These are phyloP conservation scores for Fusarium mexicanum DNA, from an alignment of 2,329 filamentous ascomycete species.

Conservation along the genomic window DNA sequence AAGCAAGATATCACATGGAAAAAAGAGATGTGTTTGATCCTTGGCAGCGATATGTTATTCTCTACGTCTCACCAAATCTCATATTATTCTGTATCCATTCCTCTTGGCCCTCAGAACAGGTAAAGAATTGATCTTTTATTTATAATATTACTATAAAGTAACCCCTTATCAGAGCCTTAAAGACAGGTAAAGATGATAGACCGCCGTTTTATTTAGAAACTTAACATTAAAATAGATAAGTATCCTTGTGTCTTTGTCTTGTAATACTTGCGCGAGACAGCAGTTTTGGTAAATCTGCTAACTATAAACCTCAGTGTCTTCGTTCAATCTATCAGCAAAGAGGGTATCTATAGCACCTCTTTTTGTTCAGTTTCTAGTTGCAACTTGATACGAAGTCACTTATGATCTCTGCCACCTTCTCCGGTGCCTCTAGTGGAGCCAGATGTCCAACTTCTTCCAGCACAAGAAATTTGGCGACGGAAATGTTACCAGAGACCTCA, in stretches of 20 bases:
- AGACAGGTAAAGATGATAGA: no score
- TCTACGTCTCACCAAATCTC: background rate
- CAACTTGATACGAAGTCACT: rapidly evolving
- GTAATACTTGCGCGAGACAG: no score
- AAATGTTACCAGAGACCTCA: background rate
- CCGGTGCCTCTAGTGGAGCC: background rate
- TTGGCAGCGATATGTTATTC: background rate
- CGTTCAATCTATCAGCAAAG: no score
- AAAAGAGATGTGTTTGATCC: rapidly evolving
- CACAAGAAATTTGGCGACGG: rapidly evolving
- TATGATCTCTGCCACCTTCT: rapidly evolving
- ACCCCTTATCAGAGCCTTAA: rapidly evolving
- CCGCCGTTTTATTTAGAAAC: no score
- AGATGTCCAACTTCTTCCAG: background rate
- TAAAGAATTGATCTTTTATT: background rate
- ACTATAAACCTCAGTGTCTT: no score
- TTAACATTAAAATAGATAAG: rapidly evolving
- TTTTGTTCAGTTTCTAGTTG: background rate
- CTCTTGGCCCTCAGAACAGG: background rate
- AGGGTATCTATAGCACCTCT: no score
- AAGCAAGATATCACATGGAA: background rate
- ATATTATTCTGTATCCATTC: background rate
- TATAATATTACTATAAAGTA: rapidly evolving
- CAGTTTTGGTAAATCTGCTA: no score
- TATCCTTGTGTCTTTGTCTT: no score